These are phyloP conservation scores for Ophiosphaerella korrae DNA, from an alignment of 2,329 filamentous ascomycete genomes.

Conservation along the genomic window DNA sequence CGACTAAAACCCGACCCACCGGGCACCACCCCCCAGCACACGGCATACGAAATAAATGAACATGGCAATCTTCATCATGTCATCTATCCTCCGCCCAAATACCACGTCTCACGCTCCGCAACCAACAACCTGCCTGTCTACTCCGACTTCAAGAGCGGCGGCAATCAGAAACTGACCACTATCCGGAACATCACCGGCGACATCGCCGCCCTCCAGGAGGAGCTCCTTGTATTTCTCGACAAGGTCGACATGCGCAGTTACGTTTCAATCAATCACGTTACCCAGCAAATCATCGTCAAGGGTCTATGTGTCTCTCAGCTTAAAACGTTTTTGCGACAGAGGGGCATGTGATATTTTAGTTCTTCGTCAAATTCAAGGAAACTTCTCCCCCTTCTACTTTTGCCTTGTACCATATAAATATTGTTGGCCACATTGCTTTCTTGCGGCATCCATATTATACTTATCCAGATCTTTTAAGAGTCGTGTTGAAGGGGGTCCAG, in stretches of 20 bases:
- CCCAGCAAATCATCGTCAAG: constrained; percentile 65
- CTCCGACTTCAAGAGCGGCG: constrained; percentile 71
- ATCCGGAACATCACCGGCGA: constrained; percentile 83
- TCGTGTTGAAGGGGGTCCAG: too few relatives aligned
- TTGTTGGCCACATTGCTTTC: too few relatives aligned
- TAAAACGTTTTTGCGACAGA: constrained; percentile 15
- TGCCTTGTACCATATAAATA: too few relatives aligned
- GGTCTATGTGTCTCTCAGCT: constrained; percentile 22
- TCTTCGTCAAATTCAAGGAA: too few relatives aligned
- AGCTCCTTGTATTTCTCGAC: constrained; percentile 65
- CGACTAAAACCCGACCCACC: constrained; percentile 11
- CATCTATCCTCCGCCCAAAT: constrained; percentile 53
- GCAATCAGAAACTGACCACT: constrained; percentile 74
- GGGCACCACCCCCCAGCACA: constrained; percentile 25
- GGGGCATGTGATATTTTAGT: constrained; percentile 20
- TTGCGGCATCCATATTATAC: too few relatives aligned
- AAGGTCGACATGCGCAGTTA: constrained; percentile 57
- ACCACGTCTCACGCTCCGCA: constrained; percentile 73
- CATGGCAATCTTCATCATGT: constrained; percentile 1
- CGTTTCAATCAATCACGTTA: constrained; percentile 65
- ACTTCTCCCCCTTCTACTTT: too few relatives aligned
- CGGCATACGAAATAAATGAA: too few relatives aligned
- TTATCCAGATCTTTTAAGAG: too few relatives aligned
- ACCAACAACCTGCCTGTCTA: constrained; percentile 80
- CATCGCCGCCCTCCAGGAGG: constrained; percentile 63